Evolutionary conservation across 805 yeast species (phyloP).

Genomic region (Starmerella khaoyaiensis): DNA sequence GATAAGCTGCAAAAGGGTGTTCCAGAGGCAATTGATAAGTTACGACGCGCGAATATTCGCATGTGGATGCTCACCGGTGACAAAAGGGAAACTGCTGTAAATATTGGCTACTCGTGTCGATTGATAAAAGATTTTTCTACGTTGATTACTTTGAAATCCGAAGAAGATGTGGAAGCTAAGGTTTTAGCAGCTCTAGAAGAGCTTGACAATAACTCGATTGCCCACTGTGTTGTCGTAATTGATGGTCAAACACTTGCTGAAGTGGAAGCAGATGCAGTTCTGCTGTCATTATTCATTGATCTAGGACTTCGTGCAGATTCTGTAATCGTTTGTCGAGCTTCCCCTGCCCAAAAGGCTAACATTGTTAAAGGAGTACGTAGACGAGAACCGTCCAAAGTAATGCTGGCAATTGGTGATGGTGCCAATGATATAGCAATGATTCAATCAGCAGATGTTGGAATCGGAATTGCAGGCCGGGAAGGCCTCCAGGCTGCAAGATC

Average conservation of each 20-base stretch:
- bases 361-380: conserved; percentile 74
- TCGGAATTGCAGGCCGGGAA: conserved; percentile 94
- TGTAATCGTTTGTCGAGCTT: conserved; percentile 89
- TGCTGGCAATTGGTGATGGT: conserved; percentile 96
- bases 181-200: conserved; percentile 68
- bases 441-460: conserved; percentile 94
- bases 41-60: conserved; percentile 84
- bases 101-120: conserved; percentile 89
- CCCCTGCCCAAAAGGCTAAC: conserved; percentile 90
- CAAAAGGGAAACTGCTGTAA: conserved; percentile 94
- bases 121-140: conserved; percentile 87
- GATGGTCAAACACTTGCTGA: conserved; percentile 79
- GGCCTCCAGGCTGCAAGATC: conserved; percentile 95
- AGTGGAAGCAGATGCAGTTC: conserved; percentile 59
- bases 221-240: conserved; percentile 87
- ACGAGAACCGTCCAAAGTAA: conserved; percentile 56
- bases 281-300: conserved; percentile 67
- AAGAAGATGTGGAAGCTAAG: conserved; percentile 48
- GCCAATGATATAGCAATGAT: conserved; percentile 99
- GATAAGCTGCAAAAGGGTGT: conserved; percentile 97
- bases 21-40: conserved; percentile 81
- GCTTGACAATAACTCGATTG: conserved; percentile 58
- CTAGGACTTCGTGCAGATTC: conserved; percentile 80
- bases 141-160: conserved; percentile 50
- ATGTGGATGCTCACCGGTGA: conserved; percentile 99